Evolutionary conservation across 2,329 filamentous ascomycete genomes (phyloP).

Genomic region (Meredithiella fracta): DNA sequence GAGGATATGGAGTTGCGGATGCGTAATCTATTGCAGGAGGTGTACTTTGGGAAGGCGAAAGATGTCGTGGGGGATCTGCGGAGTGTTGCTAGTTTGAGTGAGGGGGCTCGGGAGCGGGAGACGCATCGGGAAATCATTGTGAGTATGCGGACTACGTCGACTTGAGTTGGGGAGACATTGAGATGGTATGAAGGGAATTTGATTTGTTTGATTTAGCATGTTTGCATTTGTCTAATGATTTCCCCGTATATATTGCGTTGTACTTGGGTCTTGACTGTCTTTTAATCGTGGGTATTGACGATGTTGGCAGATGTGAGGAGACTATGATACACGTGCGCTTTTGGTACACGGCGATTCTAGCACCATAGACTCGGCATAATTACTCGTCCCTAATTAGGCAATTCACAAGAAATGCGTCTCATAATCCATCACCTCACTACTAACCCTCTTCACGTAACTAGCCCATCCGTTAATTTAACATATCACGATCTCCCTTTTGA

Average conservation of each 20-base stretch:
- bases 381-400: too few relatives aligned
- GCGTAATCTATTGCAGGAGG: conserved; percentile 93
- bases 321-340: too few relatives aligned
- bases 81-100: conserved; percentile 69
- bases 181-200: background rate
- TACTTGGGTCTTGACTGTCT: background rate
- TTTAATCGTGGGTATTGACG: background rate
- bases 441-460: too few relatives aligned
- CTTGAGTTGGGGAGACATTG: background rate
- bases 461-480: too few relatives aligned
- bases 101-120: conserved; percentile 67
- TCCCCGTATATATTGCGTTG: background rate
- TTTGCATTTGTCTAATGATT: background rate
- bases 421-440: too few relatives aligned
- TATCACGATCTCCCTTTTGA: too few relatives aligned
- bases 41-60: conserved; percentile 98
- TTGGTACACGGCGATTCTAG: too few relatives aligned
- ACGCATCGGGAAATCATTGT: conserved; percentile 79
- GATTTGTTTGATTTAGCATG: background rate
- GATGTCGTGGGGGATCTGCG: conserved; percentile 92
- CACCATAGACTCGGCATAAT: too few relatives aligned
- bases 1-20: conserved; percentile 99
- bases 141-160: conserved; percentile 29
- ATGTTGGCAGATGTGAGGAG: too few relatives aligned
- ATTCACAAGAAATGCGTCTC: too few relatives aligned